phyloP scores from a whole-genome alignment of 1,284 basidiomycete genomes.

The Laetiporus sulphureus region DNA sequence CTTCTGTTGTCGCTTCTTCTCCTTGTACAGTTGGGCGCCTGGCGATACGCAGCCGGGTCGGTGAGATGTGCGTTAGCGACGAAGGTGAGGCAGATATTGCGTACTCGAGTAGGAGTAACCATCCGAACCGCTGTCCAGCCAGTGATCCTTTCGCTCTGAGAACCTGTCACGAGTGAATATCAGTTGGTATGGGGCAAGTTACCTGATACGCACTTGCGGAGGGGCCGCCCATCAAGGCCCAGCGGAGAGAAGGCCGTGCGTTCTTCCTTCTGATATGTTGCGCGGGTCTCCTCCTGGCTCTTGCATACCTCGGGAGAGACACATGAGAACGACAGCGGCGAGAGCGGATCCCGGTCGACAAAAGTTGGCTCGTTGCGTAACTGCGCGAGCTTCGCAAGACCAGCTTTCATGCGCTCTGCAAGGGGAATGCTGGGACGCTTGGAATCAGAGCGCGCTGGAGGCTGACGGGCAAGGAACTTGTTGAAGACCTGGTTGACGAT shows the following conservation, averaged over 20 bases:
- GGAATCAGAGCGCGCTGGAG: slow-evolving; percentile 42
- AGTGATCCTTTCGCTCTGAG: slow-evolving; percentile 41
- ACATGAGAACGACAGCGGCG: slow-evolving; percentile 64
- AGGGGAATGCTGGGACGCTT: slow-evolving; percentile 26
- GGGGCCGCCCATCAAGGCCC: slow-evolving; percentile 47
- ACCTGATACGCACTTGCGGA: slow-evolving; percentile 43
- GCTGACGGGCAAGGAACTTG: slow-evolving; percentile 53
- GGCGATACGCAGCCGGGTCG: slow-evolving; percentile 2
- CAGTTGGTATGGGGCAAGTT: slow-evolving; percentile 3
- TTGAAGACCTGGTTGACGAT: slow-evolving; percentile 58
- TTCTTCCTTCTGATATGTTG: slow-evolving; percentile 39
- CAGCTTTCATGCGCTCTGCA: slow-evolving; percentile 43
- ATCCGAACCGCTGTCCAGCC: slow-evolving; percentile 55
- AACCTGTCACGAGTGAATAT: slow-evolving; percentile 18
- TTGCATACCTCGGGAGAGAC: slow-evolving; percentile 43
- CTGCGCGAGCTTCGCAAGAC: slow-evolving; percentile 45
- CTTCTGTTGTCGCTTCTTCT: slow-evolving; percentile 11
- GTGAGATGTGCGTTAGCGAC: not conserved
- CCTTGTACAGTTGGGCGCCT: not conserved
- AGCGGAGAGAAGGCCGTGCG: slow-evolving; percentile 50
- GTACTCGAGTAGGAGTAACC: slow-evolving; percentile 51
- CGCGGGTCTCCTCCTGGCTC: slow-evolving; percentile 43
- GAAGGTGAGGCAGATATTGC: slow-evolving; percentile 9
- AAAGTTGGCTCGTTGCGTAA: slow-evolving; percentile 43
- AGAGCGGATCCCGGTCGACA: slow-evolving; percentile 45